These are phyloP conservation scores for Megacollybia marginata DNA, from an alignment of 768 basidiomycete genomes.

Conservation along the genomic window DNA sequence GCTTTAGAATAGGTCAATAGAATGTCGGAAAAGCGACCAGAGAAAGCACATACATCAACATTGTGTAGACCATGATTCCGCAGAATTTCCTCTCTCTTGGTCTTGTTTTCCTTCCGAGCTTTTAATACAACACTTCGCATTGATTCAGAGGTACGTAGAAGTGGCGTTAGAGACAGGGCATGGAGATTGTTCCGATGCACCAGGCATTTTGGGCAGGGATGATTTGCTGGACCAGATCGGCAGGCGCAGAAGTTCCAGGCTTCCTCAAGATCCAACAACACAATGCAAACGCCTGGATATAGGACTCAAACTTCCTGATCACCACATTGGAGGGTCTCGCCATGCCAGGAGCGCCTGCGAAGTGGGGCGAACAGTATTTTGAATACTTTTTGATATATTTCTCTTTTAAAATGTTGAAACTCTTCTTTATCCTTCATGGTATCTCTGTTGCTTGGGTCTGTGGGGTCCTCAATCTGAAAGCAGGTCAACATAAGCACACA, in stretches of 20 bases:
- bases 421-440: slow-evolving; percentile 12
- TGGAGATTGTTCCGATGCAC: slow-evolving; percentile 15
- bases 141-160: too few relatives aligned
- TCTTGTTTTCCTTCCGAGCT: too few relatives aligned
- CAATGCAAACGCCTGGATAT: slow-evolving; percentile 20
- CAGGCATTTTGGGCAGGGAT: slow-evolving; percentile 25
- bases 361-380: slow-evolving; percentile 13
- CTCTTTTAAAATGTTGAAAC: slow-evolving; percentile 19
- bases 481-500: too few relatives aligned
- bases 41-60: too few relatives aligned
- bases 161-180: neutral
- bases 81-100: too few relatives aligned
- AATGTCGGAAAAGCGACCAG: too few relatives aligned
- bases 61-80: too few relatives aligned
- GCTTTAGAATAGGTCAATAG: too few relatives aligned
- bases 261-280: slow-evolving; percentile 23
- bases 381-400: slow-evolving; percentile 22
- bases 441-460: slow-evolving; percentile 13
- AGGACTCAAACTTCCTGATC: slow-evolving; percentile 14
- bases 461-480: slow-evolving; percentile 19
- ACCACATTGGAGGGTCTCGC: slow-evolving; percentile 15
- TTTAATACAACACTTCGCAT: too few relatives aligned
- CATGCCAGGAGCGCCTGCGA: slow-evolving; percentile 11
- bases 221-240: slow-evolving; percentile 15
- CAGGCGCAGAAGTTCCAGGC: slow-evolving; percentile 16